These are phyloP conservation scores for Diaporthe sp. DNA, from an alignment of 2,329 filamentous ascomycete species.

Conservation along the genomic window DNA sequence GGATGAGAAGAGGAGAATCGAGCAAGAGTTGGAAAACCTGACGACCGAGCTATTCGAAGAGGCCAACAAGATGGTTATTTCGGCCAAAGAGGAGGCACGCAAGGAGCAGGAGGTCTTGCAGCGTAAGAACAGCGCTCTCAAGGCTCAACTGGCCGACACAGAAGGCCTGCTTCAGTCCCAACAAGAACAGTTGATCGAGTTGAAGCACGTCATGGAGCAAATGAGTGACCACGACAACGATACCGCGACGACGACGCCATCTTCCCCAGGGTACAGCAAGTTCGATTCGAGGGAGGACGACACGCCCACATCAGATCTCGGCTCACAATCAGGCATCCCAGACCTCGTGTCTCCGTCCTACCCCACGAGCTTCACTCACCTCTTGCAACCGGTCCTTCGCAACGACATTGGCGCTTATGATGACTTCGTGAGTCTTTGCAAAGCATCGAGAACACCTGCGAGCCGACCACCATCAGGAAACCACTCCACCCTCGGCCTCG, in stretches of 20 bases:
- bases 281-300: constrained; percentile 71
- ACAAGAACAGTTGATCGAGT: constrained; percentile 90
- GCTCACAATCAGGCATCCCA: constrained; percentile 52
- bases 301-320: constrained; percentile 51
- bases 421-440: constrained; percentile 85
- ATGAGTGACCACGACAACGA: constrained; percentile 83
- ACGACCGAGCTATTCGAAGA: constrained; percentile 97
- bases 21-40: constrained; percentile 90
- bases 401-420: constrained; percentile 85
- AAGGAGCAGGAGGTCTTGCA: constrained; percentile 84
- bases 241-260: constrained; percentile 79
- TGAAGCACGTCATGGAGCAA: constrained; percentile 93
- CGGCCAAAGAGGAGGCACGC: constrained; percentile 89
- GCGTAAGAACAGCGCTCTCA: constrained; percentile 89
- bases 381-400: constrained; percentile 86
- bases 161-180: constrained; percentile 88
- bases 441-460: constrained; percentile 72
- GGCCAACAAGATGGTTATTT: constrained; percentile 97
- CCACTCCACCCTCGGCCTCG: constrained; percentile 73
- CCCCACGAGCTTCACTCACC: constrained; percentile 81
- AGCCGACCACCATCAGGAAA: constrained; percentile 81
- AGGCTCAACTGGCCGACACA: constrained; percentile 86
- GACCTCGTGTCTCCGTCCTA: constrained; percentile 66
- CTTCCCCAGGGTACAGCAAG: constrained; percentile 81
- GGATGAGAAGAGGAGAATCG: constrained; percentile 88